phyloP scores from a whole-genome alignment of 345 rosid genomes.

The Clausena lansium region DNA sequence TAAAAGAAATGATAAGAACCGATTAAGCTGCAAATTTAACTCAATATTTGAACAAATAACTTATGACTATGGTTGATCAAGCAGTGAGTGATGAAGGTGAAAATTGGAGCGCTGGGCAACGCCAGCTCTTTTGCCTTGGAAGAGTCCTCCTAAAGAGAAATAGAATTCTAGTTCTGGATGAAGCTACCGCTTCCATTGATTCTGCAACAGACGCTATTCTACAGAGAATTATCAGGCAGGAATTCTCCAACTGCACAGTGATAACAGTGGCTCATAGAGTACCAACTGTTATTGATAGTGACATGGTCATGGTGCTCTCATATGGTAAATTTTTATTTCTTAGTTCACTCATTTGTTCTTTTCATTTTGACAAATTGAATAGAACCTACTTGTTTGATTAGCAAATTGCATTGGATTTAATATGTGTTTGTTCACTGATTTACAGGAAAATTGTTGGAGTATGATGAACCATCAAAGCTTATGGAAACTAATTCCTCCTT shows the following conservation, averaged over 20 bases:
- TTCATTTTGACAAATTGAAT: neutral
- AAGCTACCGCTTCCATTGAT: slow-evolving; percentile 75
- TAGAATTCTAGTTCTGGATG: slow-evolving; percentile 61
- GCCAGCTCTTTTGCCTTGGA: slow-evolving; percentile 76
- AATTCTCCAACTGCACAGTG: slow-evolving; percentile 62
- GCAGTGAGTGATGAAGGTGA: slow-evolving; percentile 81
- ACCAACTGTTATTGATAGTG: slow-evolving; percentile 71
- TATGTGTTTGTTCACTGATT: neutral
- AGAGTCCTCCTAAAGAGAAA: slow-evolving; percentile 66
- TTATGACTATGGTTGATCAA: neutral
- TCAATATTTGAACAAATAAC: neutral
- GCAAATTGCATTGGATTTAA: neutral
- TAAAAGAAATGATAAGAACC: too few species aligned
- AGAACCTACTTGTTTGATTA: neutral
- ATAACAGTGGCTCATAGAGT: slow-evolving; percentile 78
- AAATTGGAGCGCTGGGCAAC: slow-evolving; percentile 81
- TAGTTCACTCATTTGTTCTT: neutral
- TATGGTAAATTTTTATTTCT: slow-evolving; percentile 37
- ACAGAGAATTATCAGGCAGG: slow-evolving; percentile 63
- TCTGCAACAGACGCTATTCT: slow-evolving; percentile 67
- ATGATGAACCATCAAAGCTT: slow-evolving; percentile 62
- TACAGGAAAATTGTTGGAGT: slow-evolving; percentile 61
- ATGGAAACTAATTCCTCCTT: slow-evolving; percentile 67
- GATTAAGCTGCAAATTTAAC: too few species aligned
- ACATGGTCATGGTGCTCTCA: slow-evolving; percentile 86